phyloP scores from a whole-genome alignment of 768 basidiomycete genomes.

The Lactarius psammicola region DNA sequence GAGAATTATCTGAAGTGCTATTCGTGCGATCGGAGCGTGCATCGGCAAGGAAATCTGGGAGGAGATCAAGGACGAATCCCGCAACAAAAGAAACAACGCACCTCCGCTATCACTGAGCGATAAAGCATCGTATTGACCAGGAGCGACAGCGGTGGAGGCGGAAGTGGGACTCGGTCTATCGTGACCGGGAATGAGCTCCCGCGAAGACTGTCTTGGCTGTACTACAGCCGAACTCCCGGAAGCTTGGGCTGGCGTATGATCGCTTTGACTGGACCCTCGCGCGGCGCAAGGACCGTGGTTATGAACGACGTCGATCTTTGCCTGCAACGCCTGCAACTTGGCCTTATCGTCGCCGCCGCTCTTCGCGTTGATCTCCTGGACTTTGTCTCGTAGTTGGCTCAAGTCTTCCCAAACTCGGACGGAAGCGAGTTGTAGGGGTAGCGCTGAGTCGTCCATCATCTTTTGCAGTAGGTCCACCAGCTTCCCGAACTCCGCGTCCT shows the following conservation, averaged over 20 bases:
- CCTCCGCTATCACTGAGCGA: background rate
- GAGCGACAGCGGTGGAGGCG: background rate
- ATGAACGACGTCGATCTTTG: background rate
- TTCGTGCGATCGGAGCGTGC: background rate
- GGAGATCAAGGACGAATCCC: background rate
- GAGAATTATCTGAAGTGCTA: background rate
- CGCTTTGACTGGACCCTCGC: too few species aligned
- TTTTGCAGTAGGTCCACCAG: slow-evolving; percentile 2
- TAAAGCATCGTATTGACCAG: background rate
- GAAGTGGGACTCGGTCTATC: background rate
- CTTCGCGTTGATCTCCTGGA: background rate
- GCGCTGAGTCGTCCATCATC: background rate
- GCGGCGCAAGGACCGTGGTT: background rate
- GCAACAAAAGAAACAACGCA: background rate
- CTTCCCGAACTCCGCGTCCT: background rate
- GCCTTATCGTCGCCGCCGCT: background rate
- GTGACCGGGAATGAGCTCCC: too few species aligned
- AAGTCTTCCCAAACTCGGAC: slow-evolving; percentile 7
- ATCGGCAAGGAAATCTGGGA: background rate
- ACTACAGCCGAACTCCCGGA: background rate
- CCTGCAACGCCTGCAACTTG: background rate
- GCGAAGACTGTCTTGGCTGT: background rate
- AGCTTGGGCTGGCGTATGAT: too few species aligned
- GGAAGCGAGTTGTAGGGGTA: background rate
- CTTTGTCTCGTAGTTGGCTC: background rate